Conservation (phyloP, 192 early-diverging fungal genomes). For the Podila horticola region DNA sequence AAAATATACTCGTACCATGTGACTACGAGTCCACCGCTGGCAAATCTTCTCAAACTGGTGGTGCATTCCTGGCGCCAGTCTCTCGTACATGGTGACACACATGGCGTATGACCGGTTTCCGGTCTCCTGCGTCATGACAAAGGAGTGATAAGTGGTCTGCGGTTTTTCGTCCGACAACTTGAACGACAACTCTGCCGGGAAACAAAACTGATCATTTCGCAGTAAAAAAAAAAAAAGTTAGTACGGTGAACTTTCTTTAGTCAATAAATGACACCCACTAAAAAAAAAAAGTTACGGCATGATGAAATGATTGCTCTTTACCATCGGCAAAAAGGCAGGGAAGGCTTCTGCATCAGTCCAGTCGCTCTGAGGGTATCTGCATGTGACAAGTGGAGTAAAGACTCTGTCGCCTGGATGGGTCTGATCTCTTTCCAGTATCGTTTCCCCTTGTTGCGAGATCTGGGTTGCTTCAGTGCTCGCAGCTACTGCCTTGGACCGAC, state of each 20-base stretch:
- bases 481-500: constrained; percentile 9
- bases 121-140: constrained; percentile 58
- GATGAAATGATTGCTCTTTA: neutral
- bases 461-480: neutral
- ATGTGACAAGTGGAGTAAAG: constrained; percentile 32
- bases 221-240: constrained; percentile 3
- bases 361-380: constrained; percentile 38
- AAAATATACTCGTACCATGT: constrained; percentile 16
- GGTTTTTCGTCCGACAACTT: constrained; percentile 30
- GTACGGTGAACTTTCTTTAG: neutral
- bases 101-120: constrained; percentile 51
- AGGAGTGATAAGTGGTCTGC: constrained; percentile 51
- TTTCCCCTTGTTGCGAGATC: neutral
- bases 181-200: constrained; percentile 49
- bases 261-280: neutral
- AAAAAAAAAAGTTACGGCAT: neutral
- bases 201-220: constrained; percentile 51
- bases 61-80: constrained; percentile 22
- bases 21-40: constrained; percentile 30
- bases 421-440: neutral
- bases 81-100: constrained; percentile 53
- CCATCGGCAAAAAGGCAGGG: constrained; percentile 34
- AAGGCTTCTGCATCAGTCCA: constrained; percentile 41
- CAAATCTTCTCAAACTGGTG: constrained; percentile 26
- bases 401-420: constrained; percentile 37